Evolutionary conservation across 192 early-diverging fungal genomes (phyloP), one percentile per base, ranked within the genome.

Genomic region (Rhizophagus clarus): DNA sequence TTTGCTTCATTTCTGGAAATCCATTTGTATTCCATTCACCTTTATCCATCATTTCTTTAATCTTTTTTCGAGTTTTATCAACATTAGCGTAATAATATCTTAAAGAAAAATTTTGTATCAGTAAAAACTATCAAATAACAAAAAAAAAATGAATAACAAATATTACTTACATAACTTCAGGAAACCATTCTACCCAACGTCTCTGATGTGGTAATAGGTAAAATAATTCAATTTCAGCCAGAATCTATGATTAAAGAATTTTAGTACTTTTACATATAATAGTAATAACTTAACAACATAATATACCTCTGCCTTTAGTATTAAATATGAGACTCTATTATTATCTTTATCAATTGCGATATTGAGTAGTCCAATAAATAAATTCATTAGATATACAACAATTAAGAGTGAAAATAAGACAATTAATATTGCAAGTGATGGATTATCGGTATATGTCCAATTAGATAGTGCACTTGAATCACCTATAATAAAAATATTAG

Each of bases 241-340:
- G 24, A 15, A 74, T 31, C 72, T 72, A 45, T 72, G 45, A 40
- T 17, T 74, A 7, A n/a, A n/a, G n/a, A n/a, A n/a, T n/a, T n/a
- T n/a, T n/a, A n/a, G n/a, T n/a, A n/a, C n/a, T n/a, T n/a, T n/a
- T n/a, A n/a, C n/a, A n/a, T n/a, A n/a, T n/a, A n/a, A n/a, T n/a
- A n/a, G n/a, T n/a, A n/a, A n/a, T n/a, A n/a, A n/a, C n/a, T n/a
- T n/a, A n/a, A n/a, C n/a, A n/a, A n/a, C n/a, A n/a, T n/a, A n/a
- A n/a, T n/a, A n/a, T n/a, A n/a, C n/a, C n/a, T n/a, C n/a, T 28
- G 72, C 72, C 24, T 74, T 74, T 56, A 51, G 72, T 2, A 37
- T 5, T 10, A 74, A 74, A 24, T n/a, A n/a, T n/a, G n/a, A n/a
- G n/a, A n/a, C n/a, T n/a, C n/a, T n/a, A n/a, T n/a, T n/a, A n/a